These are phyloP conservation scores for Dryadomyces quercivorus DNA, from an alignment of 2,329 filamentous ascomycete genomes.

Conservation along the genomic window DNA sequence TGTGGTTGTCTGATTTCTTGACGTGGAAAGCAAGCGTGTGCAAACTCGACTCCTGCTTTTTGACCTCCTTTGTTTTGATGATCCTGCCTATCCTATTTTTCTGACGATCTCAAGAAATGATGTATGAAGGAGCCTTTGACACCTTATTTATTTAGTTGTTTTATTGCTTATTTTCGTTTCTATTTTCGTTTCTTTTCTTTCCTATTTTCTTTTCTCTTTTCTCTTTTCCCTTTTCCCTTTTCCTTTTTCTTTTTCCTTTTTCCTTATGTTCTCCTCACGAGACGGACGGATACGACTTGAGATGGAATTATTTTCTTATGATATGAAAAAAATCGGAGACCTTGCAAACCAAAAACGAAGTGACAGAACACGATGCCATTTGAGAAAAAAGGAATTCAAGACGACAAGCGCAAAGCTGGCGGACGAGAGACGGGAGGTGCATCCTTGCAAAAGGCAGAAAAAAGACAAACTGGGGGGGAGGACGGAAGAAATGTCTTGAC, in stretches of 20 bases:
- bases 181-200: conserved; percentile 1
- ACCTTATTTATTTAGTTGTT: conserved; percentile 1
- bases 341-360: background rate
- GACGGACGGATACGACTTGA: conserved; percentile 1
- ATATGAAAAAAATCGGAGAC: conserved; percentile 3
- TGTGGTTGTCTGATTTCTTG: conserved; percentile 1
- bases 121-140: conserved; percentile 1
- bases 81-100: conserved; percentile 1
- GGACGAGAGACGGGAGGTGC: background rate
- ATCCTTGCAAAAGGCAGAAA: background rate
- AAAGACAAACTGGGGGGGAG: background rate
- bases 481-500: background rate
- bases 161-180: conserved; percentile 1
- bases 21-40: background rate
- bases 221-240: background rate
- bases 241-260: background rate
- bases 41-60: background rate
- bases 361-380: conserved; percentile 2
- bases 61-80: background rate
- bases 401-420: background rate
- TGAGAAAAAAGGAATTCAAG: background rate
- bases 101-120: conserved; percentile 3
- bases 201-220: no score
- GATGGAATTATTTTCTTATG: conserved; percentile 1
- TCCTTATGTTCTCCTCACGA: conserved; percentile 1